Base-by-base conservation (phyloP, 179 eudicot genomes). In the Beta macrorhiza region DNA sequence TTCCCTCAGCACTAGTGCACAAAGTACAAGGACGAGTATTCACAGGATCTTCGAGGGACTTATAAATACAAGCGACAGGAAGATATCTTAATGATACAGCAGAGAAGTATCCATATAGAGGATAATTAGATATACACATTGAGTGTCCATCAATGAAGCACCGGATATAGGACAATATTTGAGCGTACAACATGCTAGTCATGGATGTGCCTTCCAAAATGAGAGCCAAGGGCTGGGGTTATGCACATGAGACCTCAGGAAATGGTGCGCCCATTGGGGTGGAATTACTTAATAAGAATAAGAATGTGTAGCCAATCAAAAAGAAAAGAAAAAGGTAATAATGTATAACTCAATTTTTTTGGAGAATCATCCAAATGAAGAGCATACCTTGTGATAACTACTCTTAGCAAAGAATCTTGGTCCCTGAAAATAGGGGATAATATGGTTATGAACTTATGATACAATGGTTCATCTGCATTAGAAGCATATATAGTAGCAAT, bases 381-480 rank as follows among this genome's bases (percentile, higher is more conserved):
- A 70, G 55, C 72, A 64, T 89, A 95, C 98, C 98, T 91, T 92
- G 83, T 91, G 95, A 76, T 89, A 90, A 83, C 93, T 87, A 79
- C 90, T 85, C 84, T 90, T 92, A 53, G 88, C 91, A 78, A 92
- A 84, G 84, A 95, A 95, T 74, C 87, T 86, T 72, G 89, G 94
- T 75, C 83, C 97, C 99, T 95, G 91, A 68, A 86, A 90, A 79
- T 68, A 57, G 76, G 78, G 29, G 59, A 56, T 56, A 75, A 55
- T 68, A 44, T 25, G 70, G 47, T 74, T 12, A 59, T 37, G 42
- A 37, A 37, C 42, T 37, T 37, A 37, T 20, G n/a, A 49, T 19
- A 44, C 47, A 81, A 11, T 19, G 15, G 19, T 81, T 64, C n/a
- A 53, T 49, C 49, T 12, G 57, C 59, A 37, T 56, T 55, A 68